Percentiles rank a stretch among this genome's conserved stretches.
Conservation (phyloP, 108 stramenopile genomes). For the Conticribra weissflogii region DNA sequence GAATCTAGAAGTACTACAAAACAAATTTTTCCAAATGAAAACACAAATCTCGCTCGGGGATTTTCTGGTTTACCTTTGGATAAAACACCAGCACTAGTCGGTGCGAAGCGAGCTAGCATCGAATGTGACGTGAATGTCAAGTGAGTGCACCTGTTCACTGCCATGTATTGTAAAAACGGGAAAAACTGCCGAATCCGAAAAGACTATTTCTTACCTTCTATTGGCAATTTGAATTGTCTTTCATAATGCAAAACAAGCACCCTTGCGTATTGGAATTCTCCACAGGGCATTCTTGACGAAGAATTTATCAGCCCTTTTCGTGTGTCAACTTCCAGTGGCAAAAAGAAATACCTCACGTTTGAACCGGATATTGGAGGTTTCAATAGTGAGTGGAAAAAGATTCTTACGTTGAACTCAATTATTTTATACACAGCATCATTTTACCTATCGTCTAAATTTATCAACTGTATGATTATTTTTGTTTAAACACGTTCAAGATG, state of each 20-base stretch:
- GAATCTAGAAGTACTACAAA: background rate
- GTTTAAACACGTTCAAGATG: too few species aligned
- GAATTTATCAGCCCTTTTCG: constrained; percentile 70
- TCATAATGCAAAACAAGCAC: too few species aligned
- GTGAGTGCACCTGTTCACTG: constrained; percentile 17
- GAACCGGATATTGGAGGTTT: constrained; percentile 74
- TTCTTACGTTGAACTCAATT: too few species aligned
- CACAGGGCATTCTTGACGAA: constrained; percentile 66
- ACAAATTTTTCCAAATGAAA: constrained; percentile 8
- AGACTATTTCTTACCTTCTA: too few species aligned
- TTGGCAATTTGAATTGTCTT: too few species aligned
- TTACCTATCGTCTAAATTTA: too few species aligned
- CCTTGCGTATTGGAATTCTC: constrained; percentile 85
- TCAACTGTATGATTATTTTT: too few species aligned
- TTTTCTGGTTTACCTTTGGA: constrained; percentile 75
- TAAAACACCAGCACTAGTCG: constrained; percentile 74
- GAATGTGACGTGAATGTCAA: constrained; percentile 57
- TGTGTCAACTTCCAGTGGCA: constrained; percentile 22
- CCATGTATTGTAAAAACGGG: too few species aligned
- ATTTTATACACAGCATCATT: too few species aligned
- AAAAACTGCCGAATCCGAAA: too few species aligned
- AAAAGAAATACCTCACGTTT: constrained; percentile 68
- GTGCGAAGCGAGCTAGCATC: constrained; percentile 70
- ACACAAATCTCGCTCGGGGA: constrained; percentile 63
- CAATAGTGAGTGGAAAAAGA: too few species aligned